Base-by-base conservation (phyloP, 2,329 filamentous ascomycete genomes). In the Xylaria sp. region DNA sequence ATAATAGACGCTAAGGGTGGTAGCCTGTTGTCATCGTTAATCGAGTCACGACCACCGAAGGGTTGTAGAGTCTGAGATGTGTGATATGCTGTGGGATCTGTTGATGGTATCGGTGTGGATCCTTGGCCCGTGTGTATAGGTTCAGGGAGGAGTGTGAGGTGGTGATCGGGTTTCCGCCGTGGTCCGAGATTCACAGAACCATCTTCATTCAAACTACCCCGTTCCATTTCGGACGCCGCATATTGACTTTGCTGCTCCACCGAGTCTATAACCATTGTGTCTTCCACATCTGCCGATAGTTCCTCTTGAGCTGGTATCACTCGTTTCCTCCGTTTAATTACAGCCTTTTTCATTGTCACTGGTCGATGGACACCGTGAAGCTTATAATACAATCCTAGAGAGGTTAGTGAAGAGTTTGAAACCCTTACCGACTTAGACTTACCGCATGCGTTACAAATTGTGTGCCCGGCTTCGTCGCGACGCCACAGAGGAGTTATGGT, bases 391-490 rank as follows among this genome's bases (percentile, higher is more conserved):
- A 99, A 84, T 4, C 95, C 94, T 97, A 73, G 60, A 35, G 47
- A 42, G 54, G 67, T 80, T 71, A 79, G 78, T 66, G 32, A n/a
- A 59, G 48, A 42, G 27, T 23, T 6, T 8, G 13, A 48, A 5
- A 5, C 2, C 18, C 40, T 60, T 60, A 25, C 13, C 8, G 37
- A 10, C 16, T 44, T 42, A 87, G 91, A 69, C 75, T 79, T 87
- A 97, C 94, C 96, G 83, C 96, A 99, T 60, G 96, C 96, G 81
- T 99, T 99, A 84, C 96, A 99, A 72, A 99, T 99, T 5, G 95
- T 97, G 81, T 98, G 94, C 1, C 96, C 96, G 74, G 91, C 91
- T 80, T 97, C 95, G 78, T 98, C 96, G 75, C 96, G 88, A 77
- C 96, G 88, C 96, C 96, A 99, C 16, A 99, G 85, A 16, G 96